phyloP scores from a whole-genome alignment of 495 filamentous ascomycete genomes.

The Trichoderma asperelloides region DNA sequence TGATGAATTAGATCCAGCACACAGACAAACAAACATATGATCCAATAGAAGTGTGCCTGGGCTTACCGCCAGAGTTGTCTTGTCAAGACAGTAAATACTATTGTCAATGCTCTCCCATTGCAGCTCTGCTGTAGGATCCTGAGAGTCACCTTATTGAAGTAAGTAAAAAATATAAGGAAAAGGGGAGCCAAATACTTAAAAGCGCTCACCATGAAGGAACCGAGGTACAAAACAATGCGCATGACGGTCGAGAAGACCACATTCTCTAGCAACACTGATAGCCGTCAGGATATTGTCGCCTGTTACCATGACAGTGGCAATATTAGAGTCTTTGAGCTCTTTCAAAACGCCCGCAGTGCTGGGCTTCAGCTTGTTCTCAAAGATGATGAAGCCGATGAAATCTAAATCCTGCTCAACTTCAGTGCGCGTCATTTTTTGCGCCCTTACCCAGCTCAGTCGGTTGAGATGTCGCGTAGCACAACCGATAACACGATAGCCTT shows the following conservation, averaged over 20 bases:
- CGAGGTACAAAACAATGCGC: slow-evolving; percentile 90
- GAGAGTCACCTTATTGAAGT: slow-evolving; percentile 40
- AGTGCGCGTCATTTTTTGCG: slow-evolving; percentile 80
- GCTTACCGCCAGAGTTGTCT: slow-evolving; percentile 60
- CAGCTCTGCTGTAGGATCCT: slow-evolving; percentile 59
- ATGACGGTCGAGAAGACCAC: slow-evolving; percentile 66
- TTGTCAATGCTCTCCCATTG: slow-evolving; percentile 92
- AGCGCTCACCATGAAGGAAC: slow-evolving; percentile 58
- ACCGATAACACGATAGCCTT: slow-evolving; percentile 94
- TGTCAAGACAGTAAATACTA: slow-evolving; percentile 62
- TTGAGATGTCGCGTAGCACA: slow-evolving; percentile 83
- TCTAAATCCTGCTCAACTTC: slow-evolving; percentile 76
- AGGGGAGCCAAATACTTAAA: neutral
- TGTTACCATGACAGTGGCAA: slow-evolving; percentile 93
- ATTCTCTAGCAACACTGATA: slow-evolving; percentile 92
- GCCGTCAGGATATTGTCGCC: slow-evolving; percentile 98
- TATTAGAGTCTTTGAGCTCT: slow-evolving; percentile 76
- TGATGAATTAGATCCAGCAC: slow-evolving; percentile 20
- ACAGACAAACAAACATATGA: neutral
- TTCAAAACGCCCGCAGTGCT: slow-evolving; percentile 67
- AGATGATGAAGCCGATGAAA: slow-evolving; percentile 94
- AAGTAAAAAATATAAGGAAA: neutral
- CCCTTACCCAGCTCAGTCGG: slow-evolving; percentile 84
- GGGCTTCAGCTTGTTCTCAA: slow-evolving; percentile 96
- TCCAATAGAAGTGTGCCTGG: neutral